These are phyloP conservation scores for Anisogramma anomala DNA, from an alignment of 2,329 filamentous ascomycete species.

Conservation along the genomic window DNA sequence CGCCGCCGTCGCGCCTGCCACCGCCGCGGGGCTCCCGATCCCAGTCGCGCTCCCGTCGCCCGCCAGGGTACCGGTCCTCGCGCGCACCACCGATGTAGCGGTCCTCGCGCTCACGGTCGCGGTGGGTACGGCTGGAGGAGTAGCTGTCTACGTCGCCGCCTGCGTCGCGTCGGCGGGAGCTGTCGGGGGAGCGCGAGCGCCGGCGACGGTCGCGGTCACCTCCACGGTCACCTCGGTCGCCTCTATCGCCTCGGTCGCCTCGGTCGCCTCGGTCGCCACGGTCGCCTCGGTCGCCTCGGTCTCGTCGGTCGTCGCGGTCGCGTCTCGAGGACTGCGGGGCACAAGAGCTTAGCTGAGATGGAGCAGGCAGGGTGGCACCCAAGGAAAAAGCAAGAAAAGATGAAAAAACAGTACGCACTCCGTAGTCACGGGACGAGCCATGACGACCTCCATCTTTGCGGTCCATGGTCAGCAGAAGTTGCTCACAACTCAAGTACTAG, in stretches of 20 bases:
- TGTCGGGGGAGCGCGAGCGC: conserved; percentile 77
- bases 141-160: conserved; percentile 68
- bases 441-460: conserved; percentile 36
- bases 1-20: conserved; percentile 45
- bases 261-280: conserved; percentile 30
- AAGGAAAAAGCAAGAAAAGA: background rate
- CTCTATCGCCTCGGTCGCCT: conserved; percentile 47
- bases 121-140: conserved; percentile 83
- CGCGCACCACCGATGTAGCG: no score
- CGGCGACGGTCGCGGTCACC: conserved; percentile 42
- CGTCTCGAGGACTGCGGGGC: conserved; percentile 20
- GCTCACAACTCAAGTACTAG: conserved; percentile 5
- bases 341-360: conserved; percentile 4
- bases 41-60: conserved; percentile 28
- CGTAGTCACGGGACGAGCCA: conserved; percentile 42
- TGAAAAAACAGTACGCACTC: conserved; percentile 27
- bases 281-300: conserved; percentile 28
- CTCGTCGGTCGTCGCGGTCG: conserved; percentile 27
- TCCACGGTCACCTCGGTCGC: conserved; percentile 23
- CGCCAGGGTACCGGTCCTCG: no score
- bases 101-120: conserved; percentile 88
- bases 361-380: no score
- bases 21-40: conserved; percentile 30
- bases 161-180: conserved; percentile 59
- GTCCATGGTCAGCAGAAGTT: conserved; percentile 19